These are phyloP conservation scores for Phaeotremella skinneri DNA, from an alignment of 768 basidiomycete species.

Conservation along the genomic window DNA sequence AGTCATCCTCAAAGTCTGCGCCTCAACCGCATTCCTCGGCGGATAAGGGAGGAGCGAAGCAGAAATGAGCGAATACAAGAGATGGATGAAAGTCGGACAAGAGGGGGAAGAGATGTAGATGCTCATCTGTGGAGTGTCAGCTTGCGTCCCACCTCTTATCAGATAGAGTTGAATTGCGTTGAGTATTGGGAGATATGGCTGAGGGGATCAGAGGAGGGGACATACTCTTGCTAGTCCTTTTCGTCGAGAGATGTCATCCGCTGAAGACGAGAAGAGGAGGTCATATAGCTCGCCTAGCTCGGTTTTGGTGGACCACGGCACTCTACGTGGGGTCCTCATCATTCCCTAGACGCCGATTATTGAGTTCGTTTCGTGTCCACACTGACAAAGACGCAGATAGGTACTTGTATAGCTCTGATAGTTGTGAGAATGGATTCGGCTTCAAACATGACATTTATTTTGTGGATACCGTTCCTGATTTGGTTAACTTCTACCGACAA, in stretches of 20 bases:
- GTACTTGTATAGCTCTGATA: too few relatives aligned
- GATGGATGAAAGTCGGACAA: slow-evolving; percentile 46
- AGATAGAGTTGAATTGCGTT: background rate
- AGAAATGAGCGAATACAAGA: slow-evolving; percentile 43
- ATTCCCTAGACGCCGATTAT: too few relatives aligned
- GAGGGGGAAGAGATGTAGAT: slow-evolving; percentile 46
- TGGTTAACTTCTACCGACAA: too few relatives aligned
- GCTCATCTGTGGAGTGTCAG: slow-evolving; percentile 46
- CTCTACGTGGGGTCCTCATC: slow-evolving; percentile 39
- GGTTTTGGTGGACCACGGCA: slow-evolving; percentile 39
- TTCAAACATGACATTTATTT: too few relatives aligned
- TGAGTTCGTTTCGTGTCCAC: too few relatives aligned
- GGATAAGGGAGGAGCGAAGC: slow-evolving; percentile 37
- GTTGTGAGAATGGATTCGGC: too few relatives aligned
- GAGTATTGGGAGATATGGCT: background rate
- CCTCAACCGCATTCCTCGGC: slow-evolving; percentile 11
- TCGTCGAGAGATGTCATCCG: slow-evolving; percentile 17
- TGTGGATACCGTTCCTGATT: too few relatives aligned
- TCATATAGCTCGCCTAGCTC: slow-evolving; percentile 49
- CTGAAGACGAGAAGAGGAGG: slow-evolving; percentile 40
- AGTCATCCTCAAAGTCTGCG: slow-evolving; percentile 62
- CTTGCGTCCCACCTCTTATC: too few relatives aligned
- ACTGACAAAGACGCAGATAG: too few relatives aligned
- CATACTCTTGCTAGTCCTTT: slow-evolving; percentile 45
- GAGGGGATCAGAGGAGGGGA: background rate